Conservation (phyloP, 441 rosid genomes). For the Croton setiger region DNA sequence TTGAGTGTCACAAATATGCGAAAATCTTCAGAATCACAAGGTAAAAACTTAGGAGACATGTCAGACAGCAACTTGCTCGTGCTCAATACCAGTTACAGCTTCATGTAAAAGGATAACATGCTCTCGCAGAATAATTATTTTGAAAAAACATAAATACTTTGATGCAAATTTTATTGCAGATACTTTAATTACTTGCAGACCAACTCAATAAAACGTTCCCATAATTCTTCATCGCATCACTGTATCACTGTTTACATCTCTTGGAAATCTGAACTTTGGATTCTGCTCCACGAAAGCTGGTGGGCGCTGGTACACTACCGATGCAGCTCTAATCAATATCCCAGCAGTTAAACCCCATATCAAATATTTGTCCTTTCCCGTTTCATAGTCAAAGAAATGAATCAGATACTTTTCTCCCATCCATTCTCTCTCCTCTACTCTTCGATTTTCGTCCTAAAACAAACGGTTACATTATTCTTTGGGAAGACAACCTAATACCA, state of each 20-base stretch:
- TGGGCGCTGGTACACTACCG: slow-evolving; percentile 61
- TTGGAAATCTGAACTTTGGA: slow-evolving; percentile 66
- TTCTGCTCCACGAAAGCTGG: slow-evolving; percentile 68
- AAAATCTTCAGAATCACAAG: neutral
- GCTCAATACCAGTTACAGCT: neutral
- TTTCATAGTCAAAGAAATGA: slow-evolving; percentile 69
- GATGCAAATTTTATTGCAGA: slow-evolving; percentile 11
- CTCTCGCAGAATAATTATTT: no score
- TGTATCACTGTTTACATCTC: slow-evolving; percentile 36
- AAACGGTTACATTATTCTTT: slow-evolving; percentile 10
- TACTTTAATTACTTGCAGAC: slow-evolving; percentile 16
- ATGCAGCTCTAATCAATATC: slow-evolving; percentile 83
- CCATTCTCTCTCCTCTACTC: slow-evolving; percentile 78
- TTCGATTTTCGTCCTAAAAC: slow-evolving; percentile 70
- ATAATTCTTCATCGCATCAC: slow-evolving; percentile 30
- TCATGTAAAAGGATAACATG: no score
- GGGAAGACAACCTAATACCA: slow-evolving; percentile 1
- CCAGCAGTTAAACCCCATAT: slow-evolving; percentile 96
- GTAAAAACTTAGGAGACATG: neutral
- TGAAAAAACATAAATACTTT: neutral
- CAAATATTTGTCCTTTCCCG: slow-evolving; percentile 46
- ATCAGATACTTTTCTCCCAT: slow-evolving; percentile 77
- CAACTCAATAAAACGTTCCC: neutral
- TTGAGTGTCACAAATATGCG: neutral
- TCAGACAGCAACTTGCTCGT: slow-evolving; percentile 10